Conservation (phyloP, 225 moss, liverwort and hornwort genomes). For the Thuidium tamariscinum region DNA sequence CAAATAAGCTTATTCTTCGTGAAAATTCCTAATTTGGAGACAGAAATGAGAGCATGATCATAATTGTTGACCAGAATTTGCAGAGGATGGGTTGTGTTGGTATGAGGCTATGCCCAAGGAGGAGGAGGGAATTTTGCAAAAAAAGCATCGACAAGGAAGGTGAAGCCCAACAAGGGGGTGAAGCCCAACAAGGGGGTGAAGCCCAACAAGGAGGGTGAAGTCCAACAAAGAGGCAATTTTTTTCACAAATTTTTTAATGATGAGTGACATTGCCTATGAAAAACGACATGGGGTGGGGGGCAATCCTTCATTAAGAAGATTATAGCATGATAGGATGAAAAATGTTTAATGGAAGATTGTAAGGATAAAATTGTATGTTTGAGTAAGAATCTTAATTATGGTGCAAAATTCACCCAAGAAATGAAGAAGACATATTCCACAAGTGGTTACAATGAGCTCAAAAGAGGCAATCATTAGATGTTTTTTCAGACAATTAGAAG, state of each 20-base stretch:
- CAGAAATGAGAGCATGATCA: neutral
- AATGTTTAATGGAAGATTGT: accelerated
- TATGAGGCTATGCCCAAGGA: too few relatives aligned
- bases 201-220: accelerated
- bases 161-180: accelerated
- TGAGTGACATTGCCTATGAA: accelerated
- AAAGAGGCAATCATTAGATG: too few relatives aligned
- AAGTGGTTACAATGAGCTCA: too few relatives aligned
- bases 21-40: neutral
- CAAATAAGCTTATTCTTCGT: neutral
- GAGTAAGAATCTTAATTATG: neutral
- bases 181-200: accelerated
- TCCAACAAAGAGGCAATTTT: accelerated
- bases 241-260: accelerated
- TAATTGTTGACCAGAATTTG: too few relatives aligned
- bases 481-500: too few relatives aligned
- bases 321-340: neutral
- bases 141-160: accelerated
- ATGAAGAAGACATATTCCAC: neutral
- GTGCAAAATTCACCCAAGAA: too few relatives aligned
- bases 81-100: too few relatives aligned
- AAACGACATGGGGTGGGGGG: accelerated
- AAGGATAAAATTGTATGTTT: accelerated
- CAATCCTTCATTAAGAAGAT: neutral
- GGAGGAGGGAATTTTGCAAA: neutral